These are phyloP conservation scores for Lecanosticta acicola DNA, from an alignment of 2,329 filamentous ascomycete genomes.

Conservation along the genomic window DNA sequence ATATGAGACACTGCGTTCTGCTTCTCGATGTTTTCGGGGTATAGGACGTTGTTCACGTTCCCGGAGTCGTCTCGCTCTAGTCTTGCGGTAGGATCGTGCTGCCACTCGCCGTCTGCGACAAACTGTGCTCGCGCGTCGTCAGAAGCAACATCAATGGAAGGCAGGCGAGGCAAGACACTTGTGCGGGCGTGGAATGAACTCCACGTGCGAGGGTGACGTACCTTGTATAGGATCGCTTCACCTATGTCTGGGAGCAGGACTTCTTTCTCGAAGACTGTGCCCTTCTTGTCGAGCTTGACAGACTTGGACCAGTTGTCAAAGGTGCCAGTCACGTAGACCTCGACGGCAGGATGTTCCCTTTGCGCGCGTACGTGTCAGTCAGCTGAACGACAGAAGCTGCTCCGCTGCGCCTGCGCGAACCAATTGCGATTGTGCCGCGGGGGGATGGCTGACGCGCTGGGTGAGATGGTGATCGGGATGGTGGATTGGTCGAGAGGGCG, in stretches of 20 bases:
- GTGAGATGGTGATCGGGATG: too few species aligned
- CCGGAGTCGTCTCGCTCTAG: constrained; percentile 76
- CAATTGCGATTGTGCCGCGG: too few species aligned
- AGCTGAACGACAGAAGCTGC: neutral
- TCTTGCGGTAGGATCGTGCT: constrained; percentile 70
- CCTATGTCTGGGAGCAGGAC: constrained; percentile 60
- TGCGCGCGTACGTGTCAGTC: neutral
- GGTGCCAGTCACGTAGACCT: constrained; percentile 91
- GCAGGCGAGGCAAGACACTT: neutral
- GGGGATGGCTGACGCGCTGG: too few species aligned
- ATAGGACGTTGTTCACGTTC: constrained; percentile 90
- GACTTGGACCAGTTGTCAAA: constrained; percentile 93
- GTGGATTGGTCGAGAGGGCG: too few species aligned
- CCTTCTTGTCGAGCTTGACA: constrained; percentile 72
- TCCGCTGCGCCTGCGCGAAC: too few species aligned
- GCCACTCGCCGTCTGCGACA: constrained; percentile 90
- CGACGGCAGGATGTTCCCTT: constrained; percentile 60
- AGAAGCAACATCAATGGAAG: neutral
- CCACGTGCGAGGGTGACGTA: constrained; percentile 41
- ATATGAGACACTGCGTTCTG: constrained; percentile 41
- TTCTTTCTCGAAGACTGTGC: constrained; percentile 68
- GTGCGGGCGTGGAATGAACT: neutral
- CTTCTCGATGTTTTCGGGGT: constrained; percentile 62
- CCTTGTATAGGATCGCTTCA: constrained; percentile 91
- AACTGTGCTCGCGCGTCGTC: constrained; percentile 55